Conservation (phyloP, 2,329 filamentous ascomycete species). For the Phoma herbarum region DNA sequence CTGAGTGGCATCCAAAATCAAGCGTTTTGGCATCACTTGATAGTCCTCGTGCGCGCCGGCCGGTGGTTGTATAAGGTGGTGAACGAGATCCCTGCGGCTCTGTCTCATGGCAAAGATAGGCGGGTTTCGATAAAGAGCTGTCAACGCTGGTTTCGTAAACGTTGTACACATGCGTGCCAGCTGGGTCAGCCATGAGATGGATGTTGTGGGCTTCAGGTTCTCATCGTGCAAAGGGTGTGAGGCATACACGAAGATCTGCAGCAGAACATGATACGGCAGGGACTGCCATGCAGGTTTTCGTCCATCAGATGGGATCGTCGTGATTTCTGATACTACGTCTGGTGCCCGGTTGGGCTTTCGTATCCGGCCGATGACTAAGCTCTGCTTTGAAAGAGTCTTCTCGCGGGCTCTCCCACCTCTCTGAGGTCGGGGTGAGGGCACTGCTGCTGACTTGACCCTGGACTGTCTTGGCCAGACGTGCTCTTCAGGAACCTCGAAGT, state of each 20-base stretch:
- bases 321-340: constrained; percentile 8
- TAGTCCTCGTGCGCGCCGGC: constrained; percentile 63
- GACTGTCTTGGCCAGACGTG: constrained; percentile 21
- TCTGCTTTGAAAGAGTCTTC: constrained; percentile 23
- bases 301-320: constrained; percentile 40
- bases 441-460: constrained; percentile 17
- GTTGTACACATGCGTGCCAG: constrained; percentile 67
- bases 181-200: constrained; percentile 70
- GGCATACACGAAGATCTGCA: constrained; percentile 74
- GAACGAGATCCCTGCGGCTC: constrained; percentile 55
- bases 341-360: constrained; percentile 35
- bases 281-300: constrained; percentile 38
- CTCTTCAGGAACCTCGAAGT: constrained; percentile 37
- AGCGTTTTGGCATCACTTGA: constrained; percentile 71
- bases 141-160: constrained; percentile 77
- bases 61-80: constrained; percentile 64
- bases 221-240: constrained; percentile 65
- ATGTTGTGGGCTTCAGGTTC: constrained; percentile 55
- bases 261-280: constrained; percentile 74
- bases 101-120: constrained; percentile 66
- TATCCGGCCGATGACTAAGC: constrained; percentile 35
- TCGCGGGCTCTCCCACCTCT: constrained; percentile 10
- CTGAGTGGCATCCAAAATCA: constrained; percentile 73
- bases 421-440: constrained; percentile 22
- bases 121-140: constrained; percentile 74